A percentile compares a stretch with the other conserved stretches of the same genome.
Evolutionary conservation across 345 rosid species (phyloP).

Genomic region (Brassica incana): DNA sequence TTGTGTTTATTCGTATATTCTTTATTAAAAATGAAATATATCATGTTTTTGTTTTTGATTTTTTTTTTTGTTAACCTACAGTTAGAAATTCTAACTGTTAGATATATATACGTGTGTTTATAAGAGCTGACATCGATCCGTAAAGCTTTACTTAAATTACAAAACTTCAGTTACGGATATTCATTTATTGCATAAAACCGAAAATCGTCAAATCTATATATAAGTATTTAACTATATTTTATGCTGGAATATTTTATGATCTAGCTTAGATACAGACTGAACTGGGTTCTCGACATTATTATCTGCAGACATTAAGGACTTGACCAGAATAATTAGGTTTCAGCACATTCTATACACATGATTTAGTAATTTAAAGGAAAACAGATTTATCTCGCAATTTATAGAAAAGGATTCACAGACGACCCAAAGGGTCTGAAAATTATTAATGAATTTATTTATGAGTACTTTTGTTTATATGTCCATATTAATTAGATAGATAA

Average conservation of each 20-base stretch:
- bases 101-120: background rate
- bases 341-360: background rate
- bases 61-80: background rate
- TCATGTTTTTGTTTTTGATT: background rate
- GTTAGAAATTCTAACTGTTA: too few relatives aligned
- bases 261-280: background rate
- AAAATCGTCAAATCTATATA: conserved; percentile 6
- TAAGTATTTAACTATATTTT: background rate
- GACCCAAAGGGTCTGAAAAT: background rate
- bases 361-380: background rate
- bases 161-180: conserved; percentile 30
- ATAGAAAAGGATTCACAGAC: background rate
- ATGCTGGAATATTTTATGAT: background rate
- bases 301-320: conserved; percentile 13
- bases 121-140: conserved; percentile 10
- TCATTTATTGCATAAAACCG: conserved; percentile 10
- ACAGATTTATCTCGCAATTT: background rate
- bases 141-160: conserved; percentile 5
- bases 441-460: background rate
- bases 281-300: conserved; percentile 13
- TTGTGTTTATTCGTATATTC: conserved; percentile 15
- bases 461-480: background rate
- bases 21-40: background rate
- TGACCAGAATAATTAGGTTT: background rate
- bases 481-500: background rate